phyloP scores from a whole-genome alignment of 176 grass and related monocot genomes.

The Hyparrhenia diplandra region DNA sequence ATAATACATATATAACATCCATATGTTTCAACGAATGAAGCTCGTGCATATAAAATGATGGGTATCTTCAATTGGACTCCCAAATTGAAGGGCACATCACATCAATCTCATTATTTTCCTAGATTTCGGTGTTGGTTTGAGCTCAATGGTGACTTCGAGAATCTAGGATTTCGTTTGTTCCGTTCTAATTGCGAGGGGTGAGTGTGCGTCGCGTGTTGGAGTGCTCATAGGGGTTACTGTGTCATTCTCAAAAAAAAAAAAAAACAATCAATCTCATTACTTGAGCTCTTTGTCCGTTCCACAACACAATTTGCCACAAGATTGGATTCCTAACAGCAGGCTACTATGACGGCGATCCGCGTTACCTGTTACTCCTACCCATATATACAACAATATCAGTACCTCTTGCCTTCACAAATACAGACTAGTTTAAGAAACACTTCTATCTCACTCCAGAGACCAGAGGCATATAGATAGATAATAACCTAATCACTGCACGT shows the following conservation, averaged over 20 bases:
- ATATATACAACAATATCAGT: background rate
- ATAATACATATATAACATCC: too few relatives aligned
- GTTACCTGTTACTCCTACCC: background rate
- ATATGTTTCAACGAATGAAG: background rate
- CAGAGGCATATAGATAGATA: background rate
- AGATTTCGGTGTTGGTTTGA: too few relatives aligned
- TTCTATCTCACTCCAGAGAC: background rate
- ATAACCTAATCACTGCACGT: slow-evolving; percentile 3
- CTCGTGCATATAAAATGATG: background rate
- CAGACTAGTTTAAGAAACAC: background rate
- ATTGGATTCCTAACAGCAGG: background rate
- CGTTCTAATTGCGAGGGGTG: too few relatives aligned
- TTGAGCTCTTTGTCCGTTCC: background rate
- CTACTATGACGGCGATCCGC: background rate
- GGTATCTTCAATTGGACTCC: background rate
- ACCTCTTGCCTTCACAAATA: background rate
- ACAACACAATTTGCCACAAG: background rate
- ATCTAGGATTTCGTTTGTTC: too few relatives aligned
- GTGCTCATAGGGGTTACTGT: too few relatives aligned
- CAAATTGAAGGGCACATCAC: background rate
- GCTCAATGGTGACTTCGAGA: too few relatives aligned
- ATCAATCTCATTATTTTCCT: too few relatives aligned
- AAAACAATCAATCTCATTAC: too few relatives aligned
- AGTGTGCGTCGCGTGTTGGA: too few relatives aligned
- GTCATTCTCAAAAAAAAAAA: too few relatives aligned